A percentile compares a stretch with the other conserved stretches of the same genome.
phyloP scores from a whole-genome alignment of 208 protist species.

The Leptomonas seymouri region DNA sequence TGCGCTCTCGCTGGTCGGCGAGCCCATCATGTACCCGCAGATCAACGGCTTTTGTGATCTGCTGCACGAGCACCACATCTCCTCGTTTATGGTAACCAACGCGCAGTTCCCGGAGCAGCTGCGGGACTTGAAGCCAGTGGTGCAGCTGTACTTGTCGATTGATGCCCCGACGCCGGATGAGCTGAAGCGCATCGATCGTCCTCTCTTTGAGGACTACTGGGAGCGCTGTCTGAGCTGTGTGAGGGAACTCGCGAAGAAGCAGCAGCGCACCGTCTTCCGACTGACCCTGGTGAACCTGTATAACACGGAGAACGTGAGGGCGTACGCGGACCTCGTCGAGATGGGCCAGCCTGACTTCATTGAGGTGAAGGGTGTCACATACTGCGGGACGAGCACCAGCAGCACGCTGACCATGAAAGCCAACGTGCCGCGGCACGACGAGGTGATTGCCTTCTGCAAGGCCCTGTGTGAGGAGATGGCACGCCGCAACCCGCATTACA shows the following conservation, averaged over 20 bases:
- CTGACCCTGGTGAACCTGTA: constrained; percentile 96
- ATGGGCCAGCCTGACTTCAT: constrained; percentile 95
- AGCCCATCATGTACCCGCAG: constrained; percentile 97
- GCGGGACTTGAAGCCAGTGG: constrained; percentile 78
- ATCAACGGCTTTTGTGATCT: constrained; percentile 92
- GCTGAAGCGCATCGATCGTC: constrained; percentile 92
- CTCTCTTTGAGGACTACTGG: constrained; percentile 96
- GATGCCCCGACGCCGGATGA: constrained; percentile 92
- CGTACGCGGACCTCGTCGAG: constrained; percentile 89
- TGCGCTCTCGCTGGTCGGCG: constrained; percentile 96
- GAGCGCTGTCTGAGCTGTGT: constrained; percentile 93
- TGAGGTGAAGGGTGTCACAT: constrained; percentile 96
- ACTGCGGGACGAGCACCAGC: constrained; percentile 87
- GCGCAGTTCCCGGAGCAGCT: constrained; percentile 92
- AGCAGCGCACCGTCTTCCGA: constrained; percentile 96
- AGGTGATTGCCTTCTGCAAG: constrained; percentile 92
- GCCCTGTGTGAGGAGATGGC: constrained; percentile 62
- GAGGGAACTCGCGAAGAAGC: constrained; percentile 78
- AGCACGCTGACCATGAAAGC: constrained; percentile 91
- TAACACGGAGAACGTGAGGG: constrained; percentile 80
- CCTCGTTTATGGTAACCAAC: constrained; percentile 96
- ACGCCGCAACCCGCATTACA: constrained; percentile 44
- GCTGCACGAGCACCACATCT: constrained; percentile 89
- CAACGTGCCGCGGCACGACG: constrained; percentile 95
- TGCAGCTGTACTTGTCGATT: constrained; percentile 95